Evolutionary conservation across 352 stramenopile genomes (phyloP).

Genomic region (Chrysophaeum taylorii): DNA sequence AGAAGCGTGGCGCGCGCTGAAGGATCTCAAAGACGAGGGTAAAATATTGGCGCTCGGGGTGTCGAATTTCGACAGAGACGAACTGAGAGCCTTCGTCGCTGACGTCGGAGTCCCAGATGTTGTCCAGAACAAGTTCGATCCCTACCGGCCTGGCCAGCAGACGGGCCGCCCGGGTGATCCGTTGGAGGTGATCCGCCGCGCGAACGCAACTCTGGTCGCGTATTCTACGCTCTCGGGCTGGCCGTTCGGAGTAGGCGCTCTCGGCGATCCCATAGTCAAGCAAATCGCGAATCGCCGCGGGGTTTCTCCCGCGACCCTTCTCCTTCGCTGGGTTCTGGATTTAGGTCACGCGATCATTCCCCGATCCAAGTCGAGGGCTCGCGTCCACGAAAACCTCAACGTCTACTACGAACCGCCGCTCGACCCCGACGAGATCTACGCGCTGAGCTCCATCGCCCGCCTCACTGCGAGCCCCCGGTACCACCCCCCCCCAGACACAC

Average conservation of each 20-base stretch:
- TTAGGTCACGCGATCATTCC: not conserved
- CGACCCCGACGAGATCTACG: not conserved
- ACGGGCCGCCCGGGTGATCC: not conserved
- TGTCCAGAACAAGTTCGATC: slow-evolving; percentile 8
- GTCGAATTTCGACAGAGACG: not conserved
- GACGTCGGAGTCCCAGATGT: not conserved
- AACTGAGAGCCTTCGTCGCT: not conserved
- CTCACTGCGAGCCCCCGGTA: not conserved
- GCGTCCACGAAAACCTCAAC: not conserved
- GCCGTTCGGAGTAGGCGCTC: not conserved
- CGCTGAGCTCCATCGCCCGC: not conserved
- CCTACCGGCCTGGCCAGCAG: not conserved
- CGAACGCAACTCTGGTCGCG: not conserved
- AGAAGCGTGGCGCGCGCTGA: not conserved
- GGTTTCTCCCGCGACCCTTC: not conserved
- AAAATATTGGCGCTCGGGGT: not conserved
- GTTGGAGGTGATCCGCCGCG: not conserved
- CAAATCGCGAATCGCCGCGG: not conserved
- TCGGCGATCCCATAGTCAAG: not conserved
- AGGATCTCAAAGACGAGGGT: not conserved
- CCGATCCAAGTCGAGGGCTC: not conserved
- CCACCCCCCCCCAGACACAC: no score
- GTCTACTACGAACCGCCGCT: not conserved
- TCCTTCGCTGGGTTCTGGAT: not conserved
- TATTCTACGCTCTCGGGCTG: not conserved